Percentiles rank a stretch among this genome's conserved stretches.
Conservation (phyloP, 106 monocot species). For the Vanilla planifolia region DNA sequence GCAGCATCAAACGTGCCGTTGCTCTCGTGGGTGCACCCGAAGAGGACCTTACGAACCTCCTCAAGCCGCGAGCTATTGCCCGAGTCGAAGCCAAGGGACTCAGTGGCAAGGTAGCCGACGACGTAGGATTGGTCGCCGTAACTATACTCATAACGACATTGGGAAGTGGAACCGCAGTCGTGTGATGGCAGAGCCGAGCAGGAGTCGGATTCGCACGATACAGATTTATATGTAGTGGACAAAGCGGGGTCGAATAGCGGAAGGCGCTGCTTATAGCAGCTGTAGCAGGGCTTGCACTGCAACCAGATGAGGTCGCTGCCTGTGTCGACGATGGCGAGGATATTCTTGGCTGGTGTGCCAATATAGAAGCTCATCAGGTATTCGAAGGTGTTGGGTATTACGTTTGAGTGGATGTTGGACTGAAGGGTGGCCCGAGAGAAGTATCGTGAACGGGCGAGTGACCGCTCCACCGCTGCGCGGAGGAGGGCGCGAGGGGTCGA, state of each 20-base stretch:
- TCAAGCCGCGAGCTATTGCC: background rate
- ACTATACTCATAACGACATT: conserved; percentile 11
- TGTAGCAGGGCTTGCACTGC: conserved; percentile 13
- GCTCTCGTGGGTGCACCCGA: conserved; percentile 30
- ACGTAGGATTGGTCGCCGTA: conserved; percentile 32
- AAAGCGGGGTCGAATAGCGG: conserved; percentile 18
- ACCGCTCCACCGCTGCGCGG: conserved; percentile 14
- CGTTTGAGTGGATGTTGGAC: background rate
- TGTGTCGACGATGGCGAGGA: conserved; percentile 22
- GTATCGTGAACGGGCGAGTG: background rate
- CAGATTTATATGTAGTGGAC: conserved; percentile 18
- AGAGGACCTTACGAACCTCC: background rate
- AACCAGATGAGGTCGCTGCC: conserved; percentile 28
- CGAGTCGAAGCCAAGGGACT: conserved; percentile 27
- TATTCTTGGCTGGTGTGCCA: conserved; percentile 17
- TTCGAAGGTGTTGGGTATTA: conserved; percentile 11
- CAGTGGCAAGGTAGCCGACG: conserved; percentile 23
- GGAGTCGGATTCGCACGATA: conserved; percentile 11
- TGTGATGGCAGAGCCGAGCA: conserved; percentile 6
- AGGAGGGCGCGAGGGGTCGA: conserved; percentile 3
- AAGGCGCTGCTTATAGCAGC: conserved; percentile 7
- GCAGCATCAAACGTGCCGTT: conserved; percentile 15
- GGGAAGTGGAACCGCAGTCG: background rate
- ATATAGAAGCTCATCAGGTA: conserved; percentile 31
- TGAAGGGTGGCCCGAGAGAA: background rate